Evolutionary conservation across 2,329 filamentous ascomycete genomes (phyloP), one percentile per base, ranked within the genome.

Genomic region (Claviceps citrina): DNA sequence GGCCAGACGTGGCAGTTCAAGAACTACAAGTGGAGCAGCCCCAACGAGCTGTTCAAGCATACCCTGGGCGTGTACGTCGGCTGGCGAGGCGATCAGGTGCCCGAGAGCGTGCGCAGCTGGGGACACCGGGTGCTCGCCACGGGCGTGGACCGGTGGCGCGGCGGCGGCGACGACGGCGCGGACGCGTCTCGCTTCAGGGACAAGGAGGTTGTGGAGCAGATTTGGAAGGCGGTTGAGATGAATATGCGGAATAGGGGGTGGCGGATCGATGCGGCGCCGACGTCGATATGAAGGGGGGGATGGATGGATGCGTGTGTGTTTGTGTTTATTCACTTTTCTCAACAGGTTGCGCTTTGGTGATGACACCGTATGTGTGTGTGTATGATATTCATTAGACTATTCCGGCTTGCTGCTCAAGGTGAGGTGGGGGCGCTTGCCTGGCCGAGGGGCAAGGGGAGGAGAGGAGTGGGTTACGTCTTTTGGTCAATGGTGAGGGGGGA

Each of bases 1-100:
- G 91, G 91, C 26, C 91, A 98, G 64, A 78, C 81, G 8, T 98
- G 91, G 91, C 91, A 98, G 63, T 98, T 98, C 66, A 94, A 95
- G 64, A 83, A 78, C 49, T 98, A 98, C 72, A 94, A 93, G 62
- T 98, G 91, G 85, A 80, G 80, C 49, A 80, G 81, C 41, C 84
- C 91, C 0, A 72, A 78, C 12, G 91, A 96, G 54, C 69, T 98
- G 37, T 98, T 98, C 65, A 76, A 78, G 49, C 84, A 95, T 54
- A 83, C 85, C 2, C 69, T 85, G 12, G 91, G 91, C 41, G 67
- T 98, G 37, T 93, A 84, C 54, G 78, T 98, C 2, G 91, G 91
- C 3, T 96, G 86, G 84, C 76, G 82, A 45, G 86, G 84, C 37
- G 87, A 96, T 54, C 71, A 77, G 46, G 62, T 79, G 3, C 91